Percentiles rank a stretch among this genome's conserved stretches.
Evolutionary conservation across 768 basidiomycete genomes (phyloP).

Genomic region (Lentinula aciculospora): DNA sequence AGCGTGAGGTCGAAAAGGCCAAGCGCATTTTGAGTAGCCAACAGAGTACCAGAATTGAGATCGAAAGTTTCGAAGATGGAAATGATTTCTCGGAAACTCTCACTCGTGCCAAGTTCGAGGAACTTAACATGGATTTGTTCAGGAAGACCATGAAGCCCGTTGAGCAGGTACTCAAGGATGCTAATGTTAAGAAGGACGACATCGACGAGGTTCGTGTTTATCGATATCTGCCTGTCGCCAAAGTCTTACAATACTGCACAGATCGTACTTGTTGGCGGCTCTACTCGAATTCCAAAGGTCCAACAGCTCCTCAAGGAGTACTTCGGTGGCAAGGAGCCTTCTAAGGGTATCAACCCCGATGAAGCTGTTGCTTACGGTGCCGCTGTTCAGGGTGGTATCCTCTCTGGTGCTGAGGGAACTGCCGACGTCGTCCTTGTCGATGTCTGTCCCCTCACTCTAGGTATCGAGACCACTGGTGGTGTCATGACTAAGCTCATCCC

Average conservation of each 20-base stretch:
- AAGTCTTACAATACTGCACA: slow-evolving; percentile 14
- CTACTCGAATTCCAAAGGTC: slow-evolving; percentile 99
- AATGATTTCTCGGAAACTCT: slow-evolving; percentile 97
- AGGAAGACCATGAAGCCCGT: slow-evolving; percentile 99
- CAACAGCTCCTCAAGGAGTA: slow-evolving; percentile 97
- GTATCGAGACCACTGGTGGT: slow-evolving; percentile 98
- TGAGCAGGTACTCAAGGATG: slow-evolving; percentile 97
- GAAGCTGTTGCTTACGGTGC: slow-evolving; percentile 99
- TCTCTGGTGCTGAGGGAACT: slow-evolving; percentile 89
- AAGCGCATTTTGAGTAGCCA: slow-evolving; percentile 92
- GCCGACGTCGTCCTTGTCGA: slow-evolving; percentile 93
- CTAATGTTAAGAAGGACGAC: slow-evolving; percentile 96
- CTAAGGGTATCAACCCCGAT: slow-evolving; percentile 98
- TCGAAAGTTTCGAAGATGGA: slow-evolving; percentile 93
- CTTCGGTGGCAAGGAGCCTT: slow-evolving; percentile 95
- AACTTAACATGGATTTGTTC: slow-evolving; percentile 98
- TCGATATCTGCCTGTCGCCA: not conserved
- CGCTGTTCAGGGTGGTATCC: slow-evolving; percentile 97
- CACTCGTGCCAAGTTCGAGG: slow-evolving; percentile 98
- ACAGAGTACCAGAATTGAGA: slow-evolving; percentile 88
- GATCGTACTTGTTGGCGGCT: slow-evolving; percentile 93
- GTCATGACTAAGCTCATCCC: slow-evolving; percentile 98
- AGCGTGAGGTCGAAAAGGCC: slow-evolving; percentile 90
- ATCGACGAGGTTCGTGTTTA: slow-evolving; percentile 66
- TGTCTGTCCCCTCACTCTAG: slow-evolving; percentile 93